Percentiles rank a stretch among this genome's conserved stretches.
These are phyloP conservation scores for Phialophora macrospora DNA, from an alignment of 2,329 filamentous ascomycete species.

Conservation along the genomic window DNA sequence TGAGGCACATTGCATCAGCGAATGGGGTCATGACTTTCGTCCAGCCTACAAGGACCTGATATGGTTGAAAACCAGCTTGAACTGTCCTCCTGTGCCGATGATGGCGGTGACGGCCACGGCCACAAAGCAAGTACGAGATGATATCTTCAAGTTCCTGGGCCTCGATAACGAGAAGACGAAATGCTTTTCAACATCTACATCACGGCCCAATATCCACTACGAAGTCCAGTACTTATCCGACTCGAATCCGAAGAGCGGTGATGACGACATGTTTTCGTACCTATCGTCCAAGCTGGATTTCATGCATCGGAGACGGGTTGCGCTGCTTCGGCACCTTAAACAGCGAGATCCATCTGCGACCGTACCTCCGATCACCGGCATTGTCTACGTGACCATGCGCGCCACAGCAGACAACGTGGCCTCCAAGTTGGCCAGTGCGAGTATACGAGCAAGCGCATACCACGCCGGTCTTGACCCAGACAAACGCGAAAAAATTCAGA, in stretches of 20 bases:
- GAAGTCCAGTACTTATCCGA: slow-evolving; percentile 71
- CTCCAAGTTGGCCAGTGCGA: slow-evolving; percentile 42
- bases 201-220: slow-evolving; percentile 84
- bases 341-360: slow-evolving; percentile 43
- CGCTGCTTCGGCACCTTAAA: slow-evolving; percentile 49
- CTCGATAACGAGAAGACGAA: slow-evolving; percentile 61
- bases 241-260: slow-evolving; percentile 58
- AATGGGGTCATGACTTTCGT: slow-evolving; percentile 99
- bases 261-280: slow-evolving; percentile 71
- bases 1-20: slow-evolving; percentile 94
- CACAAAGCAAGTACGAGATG: slow-evolving; percentile 76
- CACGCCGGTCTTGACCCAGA: slow-evolving; percentile 70
- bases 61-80: slow-evolving; percentile 75
- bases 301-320: slow-evolving; percentile 72
- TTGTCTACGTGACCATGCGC: slow-evolving; percentile 54
- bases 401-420: slow-evolving; percentile 50
- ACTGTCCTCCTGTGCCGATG: slow-evolving; percentile 81
- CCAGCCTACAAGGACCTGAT: slow-evolving; percentile 84
- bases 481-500: slow-evolving; percentile 65
- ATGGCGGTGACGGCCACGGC: slow-evolving; percentile 94
- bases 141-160: slow-evolving; percentile 77
- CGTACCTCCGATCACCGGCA: slow-evolving; percentile 50
- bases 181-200: slow-evolving; percentile 82
- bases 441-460: slow-evolving; percentile 53
- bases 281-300: slow-evolving; percentile 76